Conservation (phyloP, 108 stramenopile species). For the Pelagomonas calceolata region DNA sequence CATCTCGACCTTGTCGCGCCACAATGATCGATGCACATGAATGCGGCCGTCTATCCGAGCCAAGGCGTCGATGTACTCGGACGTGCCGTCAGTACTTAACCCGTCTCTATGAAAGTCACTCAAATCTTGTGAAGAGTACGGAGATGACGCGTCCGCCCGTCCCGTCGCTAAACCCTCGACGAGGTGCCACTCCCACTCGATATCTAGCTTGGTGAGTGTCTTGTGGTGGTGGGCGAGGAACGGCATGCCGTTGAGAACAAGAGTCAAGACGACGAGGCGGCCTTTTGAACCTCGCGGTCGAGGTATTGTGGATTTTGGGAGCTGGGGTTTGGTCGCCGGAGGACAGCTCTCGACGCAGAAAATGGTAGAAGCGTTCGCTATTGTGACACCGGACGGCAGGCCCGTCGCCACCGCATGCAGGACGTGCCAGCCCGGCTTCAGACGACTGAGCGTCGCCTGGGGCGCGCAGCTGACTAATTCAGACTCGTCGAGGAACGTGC, state of each 20-base stretch:
- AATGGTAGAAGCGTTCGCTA: not conserved
- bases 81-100: constrained; percentile 17
- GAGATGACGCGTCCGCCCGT: constrained; percentile 14
- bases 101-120: constrained; percentile 7
- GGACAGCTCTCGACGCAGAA: not conserved
- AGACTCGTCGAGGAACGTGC: not conserved
- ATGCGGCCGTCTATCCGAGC: not conserved
- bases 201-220: constrained; percentile 2
- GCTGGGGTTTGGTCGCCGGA: too few relatives aligned
- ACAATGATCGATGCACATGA: constrained; percentile 13
- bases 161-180: constrained; percentile 29
- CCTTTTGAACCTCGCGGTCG: not conserved
- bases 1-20: constrained; percentile 35
- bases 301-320: too few relatives aligned
- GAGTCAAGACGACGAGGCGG: constrained; percentile 2
- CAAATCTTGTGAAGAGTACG: constrained; percentile 12
- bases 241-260: constrained; percentile 19
- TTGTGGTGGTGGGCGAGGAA: constrained; percentile 15
- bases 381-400: not conserved
- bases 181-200: constrained; percentile 31
- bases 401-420: not conserved
- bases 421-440: not conserved
- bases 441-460: not conserved
- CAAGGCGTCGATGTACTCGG: constrained; percentile 17
- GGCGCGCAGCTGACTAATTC: not conserved